phyloP scores from a whole-genome alignment of 371 early-diverging fungal genomes.

The Dinochytrium kinnereticum region DNA sequence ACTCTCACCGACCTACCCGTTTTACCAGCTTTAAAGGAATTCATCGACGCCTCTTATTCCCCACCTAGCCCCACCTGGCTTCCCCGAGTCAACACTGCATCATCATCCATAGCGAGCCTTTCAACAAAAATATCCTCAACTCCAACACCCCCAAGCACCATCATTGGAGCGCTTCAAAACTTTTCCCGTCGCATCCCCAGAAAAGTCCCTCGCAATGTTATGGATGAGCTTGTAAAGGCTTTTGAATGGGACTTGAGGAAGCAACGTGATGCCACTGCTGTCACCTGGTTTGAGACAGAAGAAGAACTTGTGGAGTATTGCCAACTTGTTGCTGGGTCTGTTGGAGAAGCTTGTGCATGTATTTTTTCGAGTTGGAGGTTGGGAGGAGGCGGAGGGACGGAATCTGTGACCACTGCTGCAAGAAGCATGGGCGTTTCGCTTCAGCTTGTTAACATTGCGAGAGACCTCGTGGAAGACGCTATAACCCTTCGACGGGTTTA shows the following conservation, averaged over 20 bases:
- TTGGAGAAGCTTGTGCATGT: slow-evolving; percentile 62
- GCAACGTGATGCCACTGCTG: background rate
- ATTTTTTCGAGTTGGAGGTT: slow-evolving; percentile 39
- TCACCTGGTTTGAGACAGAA: slow-evolving; percentile 37
- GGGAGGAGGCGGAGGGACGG: background rate
- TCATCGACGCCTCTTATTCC: slow-evolving; percentile 16
- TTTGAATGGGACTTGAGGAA: slow-evolving; percentile 57
- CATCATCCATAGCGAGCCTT: no score
- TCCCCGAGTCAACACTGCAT: background rate
- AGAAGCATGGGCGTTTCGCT: slow-evolving; percentile 66
- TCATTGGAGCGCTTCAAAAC: slow-evolving; percentile 11
- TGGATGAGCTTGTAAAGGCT: slow-evolving; percentile 59
- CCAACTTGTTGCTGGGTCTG: slow-evolving; percentile 64
- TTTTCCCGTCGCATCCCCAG: slow-evolving; percentile 38
- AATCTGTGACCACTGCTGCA: slow-evolving; percentile 50
- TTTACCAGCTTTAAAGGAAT: slow-evolving; percentile 1
- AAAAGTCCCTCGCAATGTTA: slow-evolving; percentile 48
- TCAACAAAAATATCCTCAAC: background rate
- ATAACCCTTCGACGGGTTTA: slow-evolving; percentile 55
- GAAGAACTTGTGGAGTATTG: slow-evolving; percentile 57
- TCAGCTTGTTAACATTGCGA: slow-evolving; percentile 65
- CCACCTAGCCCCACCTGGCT: background rate
- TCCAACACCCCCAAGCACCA: background rate
- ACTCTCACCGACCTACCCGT: background rate
- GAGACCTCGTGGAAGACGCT: slow-evolving; percentile 68